phyloP scores from a whole-genome alignment of 306 rosid species.

The Comarum palustre region DNA sequence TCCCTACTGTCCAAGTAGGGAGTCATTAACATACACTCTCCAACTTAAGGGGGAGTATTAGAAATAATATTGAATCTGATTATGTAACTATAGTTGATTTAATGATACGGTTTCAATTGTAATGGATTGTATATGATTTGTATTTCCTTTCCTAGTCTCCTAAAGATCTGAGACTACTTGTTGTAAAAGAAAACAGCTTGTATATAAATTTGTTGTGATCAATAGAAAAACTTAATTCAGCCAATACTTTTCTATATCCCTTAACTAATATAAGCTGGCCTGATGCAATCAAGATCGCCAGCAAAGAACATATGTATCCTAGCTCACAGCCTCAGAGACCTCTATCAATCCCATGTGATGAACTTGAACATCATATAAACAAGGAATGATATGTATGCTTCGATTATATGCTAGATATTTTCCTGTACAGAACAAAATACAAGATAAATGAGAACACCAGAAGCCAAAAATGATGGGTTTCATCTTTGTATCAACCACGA shows the following conservation, averaged over 20 bases:
- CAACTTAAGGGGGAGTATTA: no score
- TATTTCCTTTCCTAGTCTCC: no score
- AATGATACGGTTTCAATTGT: no score
- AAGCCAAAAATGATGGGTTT: not conserved
- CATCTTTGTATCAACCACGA: not conserved
- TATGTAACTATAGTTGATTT: no score
- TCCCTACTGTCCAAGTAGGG: not conserved
- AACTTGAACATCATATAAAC: not conserved
- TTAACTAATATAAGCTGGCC: not conserved
- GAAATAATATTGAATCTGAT: no score
- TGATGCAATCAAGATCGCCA: not conserved
- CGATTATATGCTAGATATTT: slow-evolving; percentile 18
- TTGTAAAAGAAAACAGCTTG: no score
- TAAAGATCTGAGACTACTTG: no score
- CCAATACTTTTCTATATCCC: no score
- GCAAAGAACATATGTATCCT: not conserved
- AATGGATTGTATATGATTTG: no score
- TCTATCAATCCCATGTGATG: slow-evolving; percentile 8
- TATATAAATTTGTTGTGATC: no score
- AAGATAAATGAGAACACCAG: slow-evolving; percentile 10
- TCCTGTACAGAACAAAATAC: slow-evolving; percentile 12
- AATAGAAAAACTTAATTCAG: no score
- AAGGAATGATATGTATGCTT: not conserved
- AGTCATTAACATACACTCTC: not conserved
- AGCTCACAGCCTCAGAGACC: not conserved